phyloP scores from a whole-genome alignment of 208 protist species.

The Leishmania arabica region DNA sequence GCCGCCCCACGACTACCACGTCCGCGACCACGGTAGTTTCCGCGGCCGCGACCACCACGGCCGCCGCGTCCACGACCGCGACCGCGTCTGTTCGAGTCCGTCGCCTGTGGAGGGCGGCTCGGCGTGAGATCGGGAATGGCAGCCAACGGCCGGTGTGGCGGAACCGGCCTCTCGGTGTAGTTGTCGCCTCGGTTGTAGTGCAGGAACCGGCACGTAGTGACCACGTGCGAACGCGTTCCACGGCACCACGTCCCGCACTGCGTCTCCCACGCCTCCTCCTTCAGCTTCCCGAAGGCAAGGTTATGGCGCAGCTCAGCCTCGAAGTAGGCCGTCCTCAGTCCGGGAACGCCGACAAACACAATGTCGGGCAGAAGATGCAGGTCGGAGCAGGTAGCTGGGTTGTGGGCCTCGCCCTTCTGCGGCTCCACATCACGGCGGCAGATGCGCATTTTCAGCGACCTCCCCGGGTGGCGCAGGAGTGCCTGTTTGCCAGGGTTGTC shows the following conservation, averaged over 20 bases:
- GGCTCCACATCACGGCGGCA: conserved; percentile 35
- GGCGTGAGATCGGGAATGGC: conserved; percentile 66
- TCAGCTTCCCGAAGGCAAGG: conserved; percentile 49
- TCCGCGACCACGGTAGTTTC: conserved; percentile 15
- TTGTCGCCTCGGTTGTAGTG: conserved; percentile 62
- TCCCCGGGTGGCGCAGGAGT: conserved; percentile 50
- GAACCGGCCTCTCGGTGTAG: conserved; percentile 63
- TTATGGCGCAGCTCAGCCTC: conserved; percentile 71
- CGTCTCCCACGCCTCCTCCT: conserved; percentile 40
- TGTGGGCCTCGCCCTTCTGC: conserved; percentile 23
- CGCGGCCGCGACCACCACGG: conserved; percentile 28
- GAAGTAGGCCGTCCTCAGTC: conserved; percentile 74
- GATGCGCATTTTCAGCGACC: conserved; percentile 41
- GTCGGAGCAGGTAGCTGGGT: conserved; percentile 40
- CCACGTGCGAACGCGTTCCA: conserved; percentile 52
- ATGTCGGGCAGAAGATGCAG: conserved; percentile 71
- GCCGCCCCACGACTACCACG: conserved; percentile 20
- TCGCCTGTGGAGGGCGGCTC: conserved; percentile 32
- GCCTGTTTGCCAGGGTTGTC: conserved; percentile 50
- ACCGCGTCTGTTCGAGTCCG: conserved; percentile 26
- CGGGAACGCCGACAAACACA: conserved; percentile 64
- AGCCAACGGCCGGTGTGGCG: conserved; percentile 47
- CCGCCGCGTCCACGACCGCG: conserved; percentile 29
- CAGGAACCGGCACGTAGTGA: conserved; percentile 70
- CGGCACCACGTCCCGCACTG: conserved; percentile 78